Evolutionary conservation across 148 eudicot species (phyloP), one percentile per base, ranked within the genome.

Genomic region (Arctostaphylos glauca): DNA sequence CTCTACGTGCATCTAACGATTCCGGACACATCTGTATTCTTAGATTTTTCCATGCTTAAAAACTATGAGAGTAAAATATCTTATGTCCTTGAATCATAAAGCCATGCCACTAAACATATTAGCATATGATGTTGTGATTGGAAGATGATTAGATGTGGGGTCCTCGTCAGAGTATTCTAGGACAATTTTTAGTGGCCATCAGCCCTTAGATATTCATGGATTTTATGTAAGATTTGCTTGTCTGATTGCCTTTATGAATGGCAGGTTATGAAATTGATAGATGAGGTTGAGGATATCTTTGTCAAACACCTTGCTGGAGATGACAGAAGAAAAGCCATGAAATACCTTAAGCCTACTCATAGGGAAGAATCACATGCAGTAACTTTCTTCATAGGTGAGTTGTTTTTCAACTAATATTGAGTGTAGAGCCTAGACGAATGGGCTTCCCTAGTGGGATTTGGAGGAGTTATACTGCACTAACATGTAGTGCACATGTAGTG

Each of bases 301-400:
- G 84, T 93, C 23, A 93, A 90, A 86, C 90, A 96, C 78, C 93
- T 94, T 68, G 89, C 98, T 9, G 82, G 89, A 81, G 98, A 94
- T 83, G 93, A 96, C 81, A 90, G 84, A 85, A 88, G 91, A 68
- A 96, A 91, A 85, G 99, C 98, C 79, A 94, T 94, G 99, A 94
- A 89, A 80, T 96, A 96, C 90, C 94, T 96, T 19, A 96, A 90
- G 79, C 99, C 97, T 18, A 90, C 91, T 72, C 99, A 92, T 67
- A 89, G 89, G 44, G 91, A 90, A 86, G 99, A 94, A 68, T 96
- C 99, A 1, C 99, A 96, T 87, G 85, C 93, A 55, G 91, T 93
- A 12, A 96, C 98, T 47, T 96, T 94, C 90, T 94, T 96, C 84
- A 96, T 89, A 70, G 99, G 98, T 96, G 82, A 91, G 94, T n/a